Conservation (phyloP, 768 basidiomycete genomes). For the Trichaptum fuscoviolaceum region DNA sequence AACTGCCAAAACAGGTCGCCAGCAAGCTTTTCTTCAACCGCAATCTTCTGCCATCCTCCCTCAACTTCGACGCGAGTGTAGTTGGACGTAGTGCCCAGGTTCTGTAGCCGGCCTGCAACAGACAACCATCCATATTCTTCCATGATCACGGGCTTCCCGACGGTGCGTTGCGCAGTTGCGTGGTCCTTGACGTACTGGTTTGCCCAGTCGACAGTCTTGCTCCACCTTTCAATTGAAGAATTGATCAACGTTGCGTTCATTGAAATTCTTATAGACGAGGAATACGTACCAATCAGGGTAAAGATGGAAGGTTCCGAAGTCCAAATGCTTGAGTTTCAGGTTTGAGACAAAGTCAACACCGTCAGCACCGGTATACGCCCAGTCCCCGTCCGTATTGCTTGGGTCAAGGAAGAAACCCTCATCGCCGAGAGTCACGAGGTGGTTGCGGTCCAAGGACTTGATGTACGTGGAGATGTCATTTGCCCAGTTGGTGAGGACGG, state of each 20-base stretch:
- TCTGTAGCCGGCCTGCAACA: background rate
- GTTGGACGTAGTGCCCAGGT: constrained; percentile 4
- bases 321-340: constrained; percentile 17
- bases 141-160: constrained; percentile 21
- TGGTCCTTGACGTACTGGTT: constrained; percentile 20
- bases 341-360: constrained; percentile 19
- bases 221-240: constrained; percentile 2
- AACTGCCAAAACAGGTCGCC: constrained; percentile 8
- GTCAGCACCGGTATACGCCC: constrained; percentile 13
- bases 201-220: constrained; percentile 10
- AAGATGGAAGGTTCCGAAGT: constrained; percentile 22
- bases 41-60: constrained; percentile 5
- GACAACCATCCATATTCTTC: constrained; percentile 10
- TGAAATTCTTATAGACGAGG: background rate
- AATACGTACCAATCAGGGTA: constrained; percentile 12
- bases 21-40: background rate
- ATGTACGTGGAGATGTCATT: constrained; percentile 17
- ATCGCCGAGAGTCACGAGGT: constrained; percentile 16
- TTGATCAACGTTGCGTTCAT: background rate
- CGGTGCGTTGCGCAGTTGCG: constrained; percentile 19
- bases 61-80: constrained; percentile 5
- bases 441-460: constrained; percentile 15
- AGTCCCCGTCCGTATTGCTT: constrained; percentile 4
- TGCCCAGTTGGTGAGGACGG: constrained; percentile 14
- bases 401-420: constrained; percentile 17